phyloP scores from a whole-genome alignment of 2,329 filamentous ascomycete genomes.

The Keithomyces neogunnii region DNA sequence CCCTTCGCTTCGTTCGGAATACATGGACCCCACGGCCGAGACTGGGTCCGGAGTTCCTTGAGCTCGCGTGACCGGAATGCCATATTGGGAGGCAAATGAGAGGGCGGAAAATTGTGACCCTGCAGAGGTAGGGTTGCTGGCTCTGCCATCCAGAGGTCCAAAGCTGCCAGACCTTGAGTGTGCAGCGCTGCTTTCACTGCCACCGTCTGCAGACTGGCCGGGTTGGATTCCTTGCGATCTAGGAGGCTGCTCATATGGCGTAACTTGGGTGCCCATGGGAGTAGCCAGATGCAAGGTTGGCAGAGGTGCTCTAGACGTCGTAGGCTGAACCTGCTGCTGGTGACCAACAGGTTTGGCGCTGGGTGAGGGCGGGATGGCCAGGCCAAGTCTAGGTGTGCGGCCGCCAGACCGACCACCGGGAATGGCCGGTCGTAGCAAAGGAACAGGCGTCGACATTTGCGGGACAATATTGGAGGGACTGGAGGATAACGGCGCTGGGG shows the following conservation, averaged over 20 bases:
- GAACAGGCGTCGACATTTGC: conserved; percentile 68
- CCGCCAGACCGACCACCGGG: conserved; percentile 58
- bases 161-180: conserved; percentile 82
- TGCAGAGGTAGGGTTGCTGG: conserved; percentile 75
- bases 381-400: conserved; percentile 68
- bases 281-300: conserved; percentile 82
- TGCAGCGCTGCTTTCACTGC: conserved; percentile 70
- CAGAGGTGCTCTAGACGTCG: conserved; percentile 42
- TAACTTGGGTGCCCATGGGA: conserved; percentile 71
- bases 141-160: conserved; percentile 64
- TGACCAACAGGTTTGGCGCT: conserved; percentile 67
- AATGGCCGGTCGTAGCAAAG: conserved; percentile 75
- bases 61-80: conserved; percentile 56
- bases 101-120: conserved; percentile 80
- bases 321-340: conserved; percentile 25
- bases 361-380: conserved; percentile 84
- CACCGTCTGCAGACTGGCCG: conserved; percentile 62
- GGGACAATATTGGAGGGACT: conserved; percentile 31
- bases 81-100: conserved; percentile 68
- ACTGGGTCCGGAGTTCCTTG: conserved; percentile 73
- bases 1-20: conserved; percentile 72
- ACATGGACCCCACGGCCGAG: conserved; percentile 78
- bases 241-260: conserved; percentile 58
- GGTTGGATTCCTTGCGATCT: conserved; percentile 43
- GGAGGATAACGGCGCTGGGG: conserved; percentile 17